A percentile compares a stretch with the other conserved stretches of the same genome.
Evolutionary conservation across 1,139 yeast species (phyloP).

Genomic region (Casaregolazyma suthepensis): DNA sequence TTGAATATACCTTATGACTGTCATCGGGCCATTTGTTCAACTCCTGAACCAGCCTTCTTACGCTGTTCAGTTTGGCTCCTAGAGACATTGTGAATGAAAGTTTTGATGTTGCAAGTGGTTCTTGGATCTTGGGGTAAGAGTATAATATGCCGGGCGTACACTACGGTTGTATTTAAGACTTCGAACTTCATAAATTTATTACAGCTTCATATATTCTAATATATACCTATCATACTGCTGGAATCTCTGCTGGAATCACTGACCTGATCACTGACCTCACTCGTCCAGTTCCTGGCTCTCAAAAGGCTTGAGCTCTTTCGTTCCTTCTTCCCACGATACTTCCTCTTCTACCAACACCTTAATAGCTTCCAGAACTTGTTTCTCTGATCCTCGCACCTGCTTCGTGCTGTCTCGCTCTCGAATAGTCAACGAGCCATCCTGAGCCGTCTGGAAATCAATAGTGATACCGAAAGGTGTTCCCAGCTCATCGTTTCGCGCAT

Average conservation of each 20-base stretch:
- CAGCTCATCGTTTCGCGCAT: conserved; percentile 97
- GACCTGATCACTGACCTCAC: too few species aligned
- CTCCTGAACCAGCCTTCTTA: conserved; percentile 19
- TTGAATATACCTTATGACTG: conserved; percentile 28
- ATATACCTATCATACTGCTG: neutral
- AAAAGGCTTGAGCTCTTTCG: conserved; percentile 39
- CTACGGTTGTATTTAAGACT: too few species aligned
- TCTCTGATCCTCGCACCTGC: conserved; percentile 91
- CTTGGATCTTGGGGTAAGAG: too few species aligned
- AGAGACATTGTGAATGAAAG: conserved; percentile 11
- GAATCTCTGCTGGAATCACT: neutral
- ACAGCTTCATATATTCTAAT: neutral
- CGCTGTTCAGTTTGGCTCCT: conserved; percentile 14
- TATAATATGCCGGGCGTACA: too few species aligned
- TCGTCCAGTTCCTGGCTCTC: conserved; percentile 26
- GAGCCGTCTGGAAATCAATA: conserved; percentile 88
- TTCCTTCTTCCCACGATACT: conserved; percentile 78
- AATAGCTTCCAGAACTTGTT: conserved; percentile 73
- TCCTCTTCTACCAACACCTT: conserved; percentile 70
- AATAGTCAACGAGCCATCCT: conserved; percentile 85
- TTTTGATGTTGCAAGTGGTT: neutral
- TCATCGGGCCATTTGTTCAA: conserved; percentile 27
- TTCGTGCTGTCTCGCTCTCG: conserved; percentile 97
- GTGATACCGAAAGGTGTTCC: conserved; percentile 99
- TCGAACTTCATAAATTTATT: neutral